Evolutionary conservation across 306 rosid genomes (phyloP), one percentile per base, ranked within the genome.

Genomic region (Cicer bijugum): DNA sequence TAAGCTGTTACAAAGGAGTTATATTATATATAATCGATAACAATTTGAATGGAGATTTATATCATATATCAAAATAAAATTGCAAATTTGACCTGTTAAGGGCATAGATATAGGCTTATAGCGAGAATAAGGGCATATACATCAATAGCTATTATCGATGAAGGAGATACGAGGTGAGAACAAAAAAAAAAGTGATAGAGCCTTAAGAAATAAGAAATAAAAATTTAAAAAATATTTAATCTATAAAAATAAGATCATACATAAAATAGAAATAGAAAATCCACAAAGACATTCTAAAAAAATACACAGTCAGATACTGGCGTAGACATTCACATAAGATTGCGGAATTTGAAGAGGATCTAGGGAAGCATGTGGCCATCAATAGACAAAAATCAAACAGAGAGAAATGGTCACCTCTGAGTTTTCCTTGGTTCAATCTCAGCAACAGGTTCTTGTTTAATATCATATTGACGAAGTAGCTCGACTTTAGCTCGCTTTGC

Each of bases 341-440:
- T 5, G 43, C 47, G 46, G 40, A 53, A 39, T 12, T 35, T 12
- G 6, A 37, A 8, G 38, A 55, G 48, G 53, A 56, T 8, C 4
- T 61, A 11, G 9, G 63, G 19, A 56, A 17, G 61, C 44, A 39
- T 38, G 23, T 12, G 40, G 37, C 2, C 39, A 55, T 19, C 6
- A 52, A 67, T 65, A 67, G 8, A 58, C 46, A 58, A 57, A 11
- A 7, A 28, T 61, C 40, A 28, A 11, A 58, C 15, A 59, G 48
- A 71, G 42, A 62, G 1, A 52, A 63, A 16, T 33, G 80, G 87
- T 51, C 28, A 91, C 97, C 94, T 75, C 66, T 42, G 87, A 83
- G 17, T 75, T 76, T 59, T 84, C 53, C 45, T 75, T 15, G 82
- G 80, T 28, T 79, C 81, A 53, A 82, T 60, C 71, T 71, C 86